Evolutionary conservation across 371 early-diverging fungal genomes (phyloP).

Genomic region (Mucor irregularis): DNA sequence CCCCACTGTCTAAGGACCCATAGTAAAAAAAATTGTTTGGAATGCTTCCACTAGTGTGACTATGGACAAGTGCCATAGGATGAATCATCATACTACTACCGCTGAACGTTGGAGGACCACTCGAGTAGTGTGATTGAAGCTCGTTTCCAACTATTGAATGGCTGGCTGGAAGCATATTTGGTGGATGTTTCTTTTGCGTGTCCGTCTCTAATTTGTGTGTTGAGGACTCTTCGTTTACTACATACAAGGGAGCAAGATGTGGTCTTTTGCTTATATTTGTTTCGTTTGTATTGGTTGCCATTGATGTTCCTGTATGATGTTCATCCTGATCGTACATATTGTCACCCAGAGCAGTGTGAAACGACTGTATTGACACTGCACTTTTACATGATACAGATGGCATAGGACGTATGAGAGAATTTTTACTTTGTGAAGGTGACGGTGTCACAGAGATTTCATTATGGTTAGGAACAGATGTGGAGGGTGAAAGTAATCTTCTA

Average conservation of each 20-base stretch:
- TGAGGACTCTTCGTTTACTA: too few species aligned
- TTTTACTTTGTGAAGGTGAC: conserved; percentile 9
- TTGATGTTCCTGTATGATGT: not conserved
- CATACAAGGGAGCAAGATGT: too few species aligned
- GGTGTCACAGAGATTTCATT: too few species aligned
- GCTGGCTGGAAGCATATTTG: not conserved
- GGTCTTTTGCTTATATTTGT: too few species aligned
- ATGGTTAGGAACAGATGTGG: too few species aligned
- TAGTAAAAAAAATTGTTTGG: conserved; percentile 27
- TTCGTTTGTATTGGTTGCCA: not conserved
- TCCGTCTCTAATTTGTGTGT: not conserved
- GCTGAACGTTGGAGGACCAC: not conserved
- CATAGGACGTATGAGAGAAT: conserved; percentile 5
- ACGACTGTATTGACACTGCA: conserved; percentile 18
- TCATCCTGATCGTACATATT: conserved; percentile 11
- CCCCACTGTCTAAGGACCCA: conserved; percentile 17
- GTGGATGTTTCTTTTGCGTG: not conserved
- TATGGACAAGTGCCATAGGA: conserved; percentile 10
- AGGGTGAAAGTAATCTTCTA: too few species aligned
- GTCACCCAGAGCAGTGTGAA: conserved; percentile 21
- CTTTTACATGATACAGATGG: conserved; percentile 22
- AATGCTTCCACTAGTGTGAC: conserved; percentile 3
- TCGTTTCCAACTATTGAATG: not conserved
- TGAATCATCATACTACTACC: conserved; percentile 7
- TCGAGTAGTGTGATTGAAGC: not conserved